Evolutionary conservation across 176 grass and related monocot species (phyloP).

Genomic region (sorghum (Sorghum bicolor)): DNA sequence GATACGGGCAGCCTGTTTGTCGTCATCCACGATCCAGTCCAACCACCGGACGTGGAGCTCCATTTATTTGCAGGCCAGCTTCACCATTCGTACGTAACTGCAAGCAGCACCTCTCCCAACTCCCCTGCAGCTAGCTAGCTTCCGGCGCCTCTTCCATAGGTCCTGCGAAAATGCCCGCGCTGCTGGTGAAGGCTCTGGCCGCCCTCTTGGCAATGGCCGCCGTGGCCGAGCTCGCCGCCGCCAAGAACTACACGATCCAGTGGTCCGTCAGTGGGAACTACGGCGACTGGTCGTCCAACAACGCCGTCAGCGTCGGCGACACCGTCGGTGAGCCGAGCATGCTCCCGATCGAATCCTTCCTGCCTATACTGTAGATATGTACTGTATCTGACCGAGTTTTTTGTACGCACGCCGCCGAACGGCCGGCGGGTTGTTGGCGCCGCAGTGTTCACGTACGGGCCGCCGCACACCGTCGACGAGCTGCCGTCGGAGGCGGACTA

Average conservation of each 20-base stretch:
- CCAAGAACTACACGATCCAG: slow-evolving; percentile 31
- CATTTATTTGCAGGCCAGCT: slow-evolving; percentile 14
- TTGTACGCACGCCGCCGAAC: neutral
- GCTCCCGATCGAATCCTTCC: neutral
- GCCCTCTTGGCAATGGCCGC: slow-evolving; percentile 10
- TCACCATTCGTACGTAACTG: neutral
- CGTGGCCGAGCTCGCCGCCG: slow-evolving; percentile 29
- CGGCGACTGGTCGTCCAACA: slow-evolving; percentile 34
- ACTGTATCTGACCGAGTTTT: neutral
- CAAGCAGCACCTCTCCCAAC: neutral
- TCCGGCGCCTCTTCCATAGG: slow-evolving; percentile 27
- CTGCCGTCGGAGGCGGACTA: slow-evolving; percentile 43
- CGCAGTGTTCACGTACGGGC: slow-evolving; percentile 47
- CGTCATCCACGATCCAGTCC: slow-evolving; percentile 6
- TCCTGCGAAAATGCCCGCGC: neutral
- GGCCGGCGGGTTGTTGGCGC: neutral
- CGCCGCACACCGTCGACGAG: slow-evolving; percentile 47
- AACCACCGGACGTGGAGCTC: neutral
- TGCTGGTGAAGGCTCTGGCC: slow-evolving; percentile 18
- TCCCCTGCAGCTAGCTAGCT: slow-evolving; percentile 24
- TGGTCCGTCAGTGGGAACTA: slow-evolving; percentile 27
- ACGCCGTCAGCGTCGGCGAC: slow-evolving; percentile 38
- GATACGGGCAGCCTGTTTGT: neutral
- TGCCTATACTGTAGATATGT: neutral
- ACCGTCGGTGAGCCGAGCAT: slow-evolving; percentile 36